Conservation (phyloP, 768 basidiomycete genomes). For the Tremella yokohamensis region DNA sequence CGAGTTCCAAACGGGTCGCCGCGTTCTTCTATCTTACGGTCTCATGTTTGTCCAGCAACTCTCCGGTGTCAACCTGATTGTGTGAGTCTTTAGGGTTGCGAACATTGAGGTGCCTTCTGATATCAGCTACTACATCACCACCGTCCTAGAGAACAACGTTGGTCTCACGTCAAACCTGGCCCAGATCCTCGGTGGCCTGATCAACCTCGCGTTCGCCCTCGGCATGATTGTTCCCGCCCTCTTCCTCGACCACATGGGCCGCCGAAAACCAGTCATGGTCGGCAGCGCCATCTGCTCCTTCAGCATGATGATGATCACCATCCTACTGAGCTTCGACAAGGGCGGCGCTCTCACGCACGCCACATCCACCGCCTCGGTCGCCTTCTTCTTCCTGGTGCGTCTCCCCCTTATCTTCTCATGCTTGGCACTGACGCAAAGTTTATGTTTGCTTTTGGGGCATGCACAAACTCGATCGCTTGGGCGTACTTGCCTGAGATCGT, state of each 20-base stretch:
- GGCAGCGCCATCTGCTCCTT: not conserved
- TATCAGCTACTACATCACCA: constrained; percentile 1
- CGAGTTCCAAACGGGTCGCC: constrained; percentile 1
- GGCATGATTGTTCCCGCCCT: not conserved
- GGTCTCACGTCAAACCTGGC: not conserved
- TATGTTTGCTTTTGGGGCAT: too few species aligned
- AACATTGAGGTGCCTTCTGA: too few species aligned
- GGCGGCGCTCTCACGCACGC: too few species aligned
- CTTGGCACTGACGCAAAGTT: too few species aligned
- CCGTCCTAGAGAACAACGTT: not conserved
- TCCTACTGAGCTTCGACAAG: constrained; percentile 1
- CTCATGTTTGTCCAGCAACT: not conserved
- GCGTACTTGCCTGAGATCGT: too few species aligned
- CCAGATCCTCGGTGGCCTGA: constrained; percentile 1
- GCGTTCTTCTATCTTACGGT: not conserved
- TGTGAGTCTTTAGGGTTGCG: not conserved
- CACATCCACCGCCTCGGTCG: too few species aligned
- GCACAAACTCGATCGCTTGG: too few species aligned
- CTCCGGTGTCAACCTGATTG: not conserved
- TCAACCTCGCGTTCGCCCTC: not conserved
- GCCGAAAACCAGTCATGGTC: not conserved
- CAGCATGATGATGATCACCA: constrained; percentile 3
- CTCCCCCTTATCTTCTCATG: too few species aligned
- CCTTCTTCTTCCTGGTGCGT: too few species aligned
- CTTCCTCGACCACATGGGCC: constrained; percentile 4